These are phyloP conservation scores for Diaporthe aspalathi DNA, from an alignment of 2,329 filamentous ascomycete species.

Conservation along the genomic window DNA sequence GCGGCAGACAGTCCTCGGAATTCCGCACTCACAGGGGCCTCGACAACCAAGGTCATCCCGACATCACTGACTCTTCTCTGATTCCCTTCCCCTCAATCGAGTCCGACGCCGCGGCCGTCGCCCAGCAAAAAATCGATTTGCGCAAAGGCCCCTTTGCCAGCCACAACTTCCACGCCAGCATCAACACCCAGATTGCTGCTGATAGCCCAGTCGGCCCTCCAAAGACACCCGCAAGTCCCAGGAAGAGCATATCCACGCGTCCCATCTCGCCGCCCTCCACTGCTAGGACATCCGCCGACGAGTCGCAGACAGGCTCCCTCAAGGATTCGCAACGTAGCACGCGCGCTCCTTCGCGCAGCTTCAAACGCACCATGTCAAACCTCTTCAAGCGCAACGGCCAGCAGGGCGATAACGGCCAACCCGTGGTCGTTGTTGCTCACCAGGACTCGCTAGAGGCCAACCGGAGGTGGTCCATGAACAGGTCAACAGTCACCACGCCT, in stretches of 20 bases:
- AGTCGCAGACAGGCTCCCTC: constrained; percentile 45
- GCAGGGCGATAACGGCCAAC: constrained; percentile 45
- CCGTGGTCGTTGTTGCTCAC: constrained; percentile 38
- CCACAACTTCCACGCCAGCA: constrained; percentile 16
- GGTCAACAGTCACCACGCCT: constrained; percentile 56
- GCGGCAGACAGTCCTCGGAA: constrained; percentile 66
- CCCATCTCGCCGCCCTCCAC: constrained; percentile 32
- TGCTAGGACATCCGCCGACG: constrained; percentile 40
- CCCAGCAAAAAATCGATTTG: constrained; percentile 23
- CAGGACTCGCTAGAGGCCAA: constrained; percentile 42
- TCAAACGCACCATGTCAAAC: constrained; percentile 61
- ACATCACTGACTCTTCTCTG: constrained; percentile 45
- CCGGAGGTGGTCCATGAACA: constrained; percentile 60
- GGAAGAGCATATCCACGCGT: constrained; percentile 19
- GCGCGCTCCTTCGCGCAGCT: constrained; percentile 56
- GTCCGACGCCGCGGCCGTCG: constrained; percentile 28
- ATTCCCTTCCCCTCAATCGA: constrained; percentile 36
- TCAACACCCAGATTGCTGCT: constrained; percentile 16
- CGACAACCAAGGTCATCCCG: constrained; percentile 47
- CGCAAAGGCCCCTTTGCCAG: constrained; percentile 32
- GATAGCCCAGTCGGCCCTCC: constrained; percentile 10
- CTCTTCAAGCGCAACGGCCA: constrained; percentile 53
- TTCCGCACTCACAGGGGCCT: constrained; percentile 59
- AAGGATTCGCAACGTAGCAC: constrained; percentile 55
- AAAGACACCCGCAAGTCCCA: constrained; percentile 1